These are phyloP conservation scores for Sarcodon sp. DNA, from an alignment of 768 basidiomycete genomes.

Conservation along the genomic window DNA sequence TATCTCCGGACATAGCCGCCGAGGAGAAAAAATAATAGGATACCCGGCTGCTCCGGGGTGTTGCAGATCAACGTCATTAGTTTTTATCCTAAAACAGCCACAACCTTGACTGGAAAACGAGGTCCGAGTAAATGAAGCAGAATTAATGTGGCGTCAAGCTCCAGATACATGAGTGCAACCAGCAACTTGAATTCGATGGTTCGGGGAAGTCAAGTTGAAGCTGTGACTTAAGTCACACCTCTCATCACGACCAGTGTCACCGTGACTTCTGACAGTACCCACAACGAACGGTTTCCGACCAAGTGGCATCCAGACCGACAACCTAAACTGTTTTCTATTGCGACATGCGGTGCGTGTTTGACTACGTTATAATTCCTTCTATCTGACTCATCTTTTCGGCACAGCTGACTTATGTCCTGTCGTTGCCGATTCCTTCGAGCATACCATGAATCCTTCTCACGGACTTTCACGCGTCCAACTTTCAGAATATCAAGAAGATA, in stretches of 20 bases:
- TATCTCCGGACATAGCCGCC: too few species aligned
- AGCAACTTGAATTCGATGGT: neutral
- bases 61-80: neutral
- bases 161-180: neutral
- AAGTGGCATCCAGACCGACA: neutral
- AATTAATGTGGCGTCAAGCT: neutral
- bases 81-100: neutral
- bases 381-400: conserved; percentile 1
- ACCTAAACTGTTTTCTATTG: conserved; percentile 12
- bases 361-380: neutral
- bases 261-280: neutral
- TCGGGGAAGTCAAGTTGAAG: neutral
- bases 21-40: too few species aligned
- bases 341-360: conserved; percentile 43
- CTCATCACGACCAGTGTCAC: neutral
- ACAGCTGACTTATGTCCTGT: conserved; percentile 69
- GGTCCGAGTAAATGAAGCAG: neutral
- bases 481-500: too few species aligned
- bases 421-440: conserved; percentile 41
- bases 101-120: neutral
- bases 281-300: neutral
- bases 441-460: conserved; percentile 12
- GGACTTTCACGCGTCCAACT: too few species aligned
- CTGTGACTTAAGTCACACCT: neutral
- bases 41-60: too few species aligned